Evolutionary conservation across 805 yeast species (phyloP), one percentile per base, ranked within the genome.

Genomic region (Komagataella pastoris): DNA sequence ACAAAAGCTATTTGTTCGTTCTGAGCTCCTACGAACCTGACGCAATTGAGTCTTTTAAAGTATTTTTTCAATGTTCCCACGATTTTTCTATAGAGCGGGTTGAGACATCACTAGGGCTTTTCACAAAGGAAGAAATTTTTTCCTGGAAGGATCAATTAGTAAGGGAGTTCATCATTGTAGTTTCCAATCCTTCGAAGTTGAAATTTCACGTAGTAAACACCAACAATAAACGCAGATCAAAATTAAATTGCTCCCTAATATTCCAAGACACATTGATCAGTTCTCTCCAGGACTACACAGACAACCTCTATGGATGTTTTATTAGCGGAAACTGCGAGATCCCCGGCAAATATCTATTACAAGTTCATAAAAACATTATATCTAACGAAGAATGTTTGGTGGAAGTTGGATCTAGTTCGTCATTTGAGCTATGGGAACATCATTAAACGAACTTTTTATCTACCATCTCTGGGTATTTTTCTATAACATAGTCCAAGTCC

Each of bases 401-500:
- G 5, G 40, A 30, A 30, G 10, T 30, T 30, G 40, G 40, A 30
- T 30, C 40, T 30, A 30, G 40, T 30, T 30, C 40, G 14, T 30
- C 40, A 14, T 30, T 30, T 30, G 40, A 30, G 40, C 8, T 30
- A 10, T 30, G 40, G 40, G n/a, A 30, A 30, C 12, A 30, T 30
- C 40, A 30, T 30, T 30, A 30, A 5, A 30, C 40, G n/a, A 45
- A 53, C 44, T 44, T 36, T 14, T 52, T 52, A 23, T 49, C 44
- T 6, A 52, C 44, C 18, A 49, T 49, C 24, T 52, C 54, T 18
- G 54, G 54, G 43, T 50, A 52, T n/a, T 52, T 52, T 19, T 52
- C 50, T 36, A 52, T 47, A n/a, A 52, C 50, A 19, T 52, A 52
- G 19, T 52, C 54, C 21, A 52, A 47, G 23, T 52, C 54, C 24